Evolutionary conservation across 2,329 filamentous ascomycete species (phyloP).

Genomic region (Chalara sp.): DNA sequence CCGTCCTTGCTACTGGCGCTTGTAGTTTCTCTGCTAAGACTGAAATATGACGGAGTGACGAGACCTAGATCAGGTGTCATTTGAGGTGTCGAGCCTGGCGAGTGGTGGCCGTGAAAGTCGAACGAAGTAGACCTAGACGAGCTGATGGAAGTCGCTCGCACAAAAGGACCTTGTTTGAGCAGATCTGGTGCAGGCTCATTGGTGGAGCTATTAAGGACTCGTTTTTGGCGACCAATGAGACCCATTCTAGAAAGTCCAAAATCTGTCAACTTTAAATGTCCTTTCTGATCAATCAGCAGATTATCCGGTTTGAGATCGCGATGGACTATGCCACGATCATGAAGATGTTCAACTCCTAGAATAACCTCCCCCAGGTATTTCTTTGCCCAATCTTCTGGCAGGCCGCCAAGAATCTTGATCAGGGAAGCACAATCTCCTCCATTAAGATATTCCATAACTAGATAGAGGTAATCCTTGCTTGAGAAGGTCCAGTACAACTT

Average conservation of each 20-base stretch:
- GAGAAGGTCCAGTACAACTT: constrained; percentile 99
- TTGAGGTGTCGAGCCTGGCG: constrained; percentile 76
- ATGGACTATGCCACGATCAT: constrained; percentile 91
- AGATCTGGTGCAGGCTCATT: constrained; percentile 87
- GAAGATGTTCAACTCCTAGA: constrained; percentile 92
- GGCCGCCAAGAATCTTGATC: constrained; percentile 85
- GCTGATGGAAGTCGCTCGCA: constrained; percentile 73
- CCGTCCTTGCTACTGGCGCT: constrained; percentile 48
- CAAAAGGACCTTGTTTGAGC: constrained; percentile 87
- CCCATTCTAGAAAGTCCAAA: constrained; percentile 98
- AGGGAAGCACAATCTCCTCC: constrained; percentile 94
- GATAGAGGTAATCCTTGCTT: constrained; percentile 96
- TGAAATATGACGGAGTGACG: constrained; percentile 93
- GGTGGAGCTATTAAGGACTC: constrained; percentile 70
- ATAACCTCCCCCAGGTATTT: constrained; percentile 96
- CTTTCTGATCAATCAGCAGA: constrained; percentile 91
- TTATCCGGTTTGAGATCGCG: constrained; percentile 97
- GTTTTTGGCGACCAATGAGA: constrained; percentile 90
- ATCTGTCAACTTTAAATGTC: constrained; percentile 93
- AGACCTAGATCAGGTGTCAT: constrained; percentile 68
- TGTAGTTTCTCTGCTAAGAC: constrained; percentile 53
- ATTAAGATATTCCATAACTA: constrained; percentile 99
- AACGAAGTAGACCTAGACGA: constrained; percentile 93
- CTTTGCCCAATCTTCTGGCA: constrained; percentile 96
- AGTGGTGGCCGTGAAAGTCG: constrained; percentile 73